These are phyloP conservation scores for Sporothrix brunneoviolacea DNA, from an alignment of 2,329 filamentous ascomycete species.

Conservation along the genomic window DNA sequence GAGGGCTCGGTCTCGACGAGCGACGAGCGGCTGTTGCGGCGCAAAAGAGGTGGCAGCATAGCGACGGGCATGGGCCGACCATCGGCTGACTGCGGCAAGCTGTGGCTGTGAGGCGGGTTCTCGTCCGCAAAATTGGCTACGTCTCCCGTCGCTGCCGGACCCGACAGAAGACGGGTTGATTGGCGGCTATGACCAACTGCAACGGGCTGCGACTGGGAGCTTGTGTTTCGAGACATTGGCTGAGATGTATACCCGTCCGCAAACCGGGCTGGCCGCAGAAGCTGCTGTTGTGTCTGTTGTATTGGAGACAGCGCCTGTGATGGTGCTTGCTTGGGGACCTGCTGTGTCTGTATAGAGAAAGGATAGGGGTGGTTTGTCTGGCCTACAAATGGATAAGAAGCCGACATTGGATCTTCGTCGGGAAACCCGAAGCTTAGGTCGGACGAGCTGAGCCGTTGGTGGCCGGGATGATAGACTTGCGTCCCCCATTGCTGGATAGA, in stretches of 20 bases:
- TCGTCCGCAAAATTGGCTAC: not conserved
- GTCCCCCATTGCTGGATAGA: conserved; percentile 24
- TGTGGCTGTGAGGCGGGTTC: not conserved
- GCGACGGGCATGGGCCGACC: conserved; percentile 1
- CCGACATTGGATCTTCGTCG: conserved; percentile 17
- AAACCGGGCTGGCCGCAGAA: not conserved
- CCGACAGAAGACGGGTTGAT: not conserved
- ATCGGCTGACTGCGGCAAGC: not conserved
- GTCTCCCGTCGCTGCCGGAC: not conserved
- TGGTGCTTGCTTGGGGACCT: no score
- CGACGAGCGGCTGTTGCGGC: conserved; percentile 26
- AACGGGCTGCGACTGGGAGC: conserved; percentile 29
- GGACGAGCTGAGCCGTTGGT: conserved; percentile 18
- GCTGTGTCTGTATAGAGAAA: not conserved
- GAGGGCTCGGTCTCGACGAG: conserved; percentile 41
- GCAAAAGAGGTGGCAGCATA: conserved; percentile 17
- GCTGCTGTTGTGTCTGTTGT: conserved; percentile 5
- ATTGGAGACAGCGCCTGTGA: no score
- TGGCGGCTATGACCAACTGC: not conserved
- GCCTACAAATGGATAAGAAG: conserved; percentile 17
- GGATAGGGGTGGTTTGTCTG: not conserved
- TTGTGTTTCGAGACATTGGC: conserved; percentile 43
- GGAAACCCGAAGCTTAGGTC: conserved; percentile 17
- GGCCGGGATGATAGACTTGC: conserved; percentile 19
- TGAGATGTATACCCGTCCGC: conserved; percentile 40